Conservation (phyloP, 2,329 filamentous ascomycete species). For the Calonectria henricotiae region DNA sequence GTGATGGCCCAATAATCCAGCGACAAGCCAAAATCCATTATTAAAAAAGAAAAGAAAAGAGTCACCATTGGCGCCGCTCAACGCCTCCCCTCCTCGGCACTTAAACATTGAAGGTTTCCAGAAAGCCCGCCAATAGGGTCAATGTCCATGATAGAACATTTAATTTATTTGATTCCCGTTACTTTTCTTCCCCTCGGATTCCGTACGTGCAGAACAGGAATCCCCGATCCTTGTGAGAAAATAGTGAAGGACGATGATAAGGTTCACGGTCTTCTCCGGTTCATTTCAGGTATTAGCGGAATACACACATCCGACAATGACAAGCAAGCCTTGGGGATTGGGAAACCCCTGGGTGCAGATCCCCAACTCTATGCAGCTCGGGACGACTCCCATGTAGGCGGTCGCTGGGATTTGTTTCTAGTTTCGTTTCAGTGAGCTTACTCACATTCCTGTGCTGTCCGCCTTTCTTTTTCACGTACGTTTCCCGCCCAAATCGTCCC, state of each 20-base stretch:
- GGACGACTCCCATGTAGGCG: conserved; percentile 1
- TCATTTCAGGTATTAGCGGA: conserved; percentile 17
- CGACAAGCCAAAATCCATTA: background rate
- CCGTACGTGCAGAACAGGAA: conserved; percentile 4
- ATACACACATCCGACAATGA: background rate
- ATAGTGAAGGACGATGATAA: conserved; percentile 2
- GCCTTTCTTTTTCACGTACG: conserved; percentile 50
- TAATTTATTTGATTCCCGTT: conserved; percentile 24
- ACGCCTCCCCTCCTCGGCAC: conserved; percentile 31
- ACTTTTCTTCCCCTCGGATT: conserved; percentile 20
- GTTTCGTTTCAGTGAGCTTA: conserved; percentile 45
- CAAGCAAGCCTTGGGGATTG: conserved; percentile 16
- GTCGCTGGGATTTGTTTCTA: conserved; percentile 39
- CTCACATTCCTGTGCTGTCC: conserved; percentile 35
- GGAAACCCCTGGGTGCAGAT: conserved; percentile 36
- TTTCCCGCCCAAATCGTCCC: conserved; percentile 48
- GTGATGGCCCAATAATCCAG: conserved; percentile 15
- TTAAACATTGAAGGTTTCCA: conserved; percentile 42
- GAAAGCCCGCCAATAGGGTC: conserved; percentile 37
- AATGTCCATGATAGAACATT: conserved; percentile 36
- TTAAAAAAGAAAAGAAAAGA: background rate
- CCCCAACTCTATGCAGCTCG: conserved; percentile 30
- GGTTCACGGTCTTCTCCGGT: conserved; percentile 3
- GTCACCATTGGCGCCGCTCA: conserved; percentile 27
- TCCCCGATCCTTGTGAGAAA: conserved; percentile 2